Evolutionary conservation across 345 rosid species (phyloP).

Genomic region (Gossypium longicalyx): DNA sequence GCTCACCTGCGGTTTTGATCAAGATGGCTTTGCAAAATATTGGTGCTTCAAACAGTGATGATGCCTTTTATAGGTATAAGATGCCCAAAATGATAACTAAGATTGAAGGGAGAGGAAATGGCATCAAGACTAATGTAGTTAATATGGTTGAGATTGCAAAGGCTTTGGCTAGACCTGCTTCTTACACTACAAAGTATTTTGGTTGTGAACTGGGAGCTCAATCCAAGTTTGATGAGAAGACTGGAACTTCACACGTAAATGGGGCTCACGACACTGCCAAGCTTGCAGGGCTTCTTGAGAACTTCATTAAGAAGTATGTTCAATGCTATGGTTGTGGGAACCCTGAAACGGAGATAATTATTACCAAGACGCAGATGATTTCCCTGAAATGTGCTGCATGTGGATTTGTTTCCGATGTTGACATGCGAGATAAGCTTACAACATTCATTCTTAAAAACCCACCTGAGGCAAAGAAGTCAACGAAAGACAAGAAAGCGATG

Average conservation of each 20-base stretch:
- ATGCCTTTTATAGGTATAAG: slow-evolving; percentile 96
- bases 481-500: slow-evolving; percentile 72
- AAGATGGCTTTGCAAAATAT: slow-evolving; percentile 89
- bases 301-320: slow-evolving; percentile 81
- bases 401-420: slow-evolving; percentile 75
- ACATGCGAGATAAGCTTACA: slow-evolving; percentile 83
- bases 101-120: slow-evolving; percentile 90
- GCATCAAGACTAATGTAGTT: slow-evolving; percentile 83
- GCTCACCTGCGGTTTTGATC: slow-evolving; percentile 6
- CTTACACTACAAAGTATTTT: slow-evolving; percentile 80
- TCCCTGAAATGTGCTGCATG: slow-evolving; percentile 80
- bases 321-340: slow-evolving; percentile 94
- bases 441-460: slow-evolving; percentile 73
- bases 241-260: slow-evolving; percentile 72
- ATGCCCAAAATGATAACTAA: slow-evolving; percentile 93
- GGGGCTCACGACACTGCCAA: slow-evolving; percentile 76
- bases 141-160: slow-evolving; percentile 94
- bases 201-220: slow-evolving; percentile 95
- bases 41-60: slow-evolving; percentile 83
- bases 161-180: slow-evolving; percentile 79
- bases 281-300: slow-evolving; percentile 72
- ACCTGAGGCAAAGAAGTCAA: slow-evolving; percentile 58
- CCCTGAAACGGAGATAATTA: slow-evolving; percentile 75
- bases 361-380: slow-evolving; percentile 72
- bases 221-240: slow-evolving; percentile 87